Evolutionary conservation across 2,329 filamentous ascomycete genomes (phyloP), one percentile per base, ranked within the genome.

Genomic region (Fusarium mundagurra): DNA sequence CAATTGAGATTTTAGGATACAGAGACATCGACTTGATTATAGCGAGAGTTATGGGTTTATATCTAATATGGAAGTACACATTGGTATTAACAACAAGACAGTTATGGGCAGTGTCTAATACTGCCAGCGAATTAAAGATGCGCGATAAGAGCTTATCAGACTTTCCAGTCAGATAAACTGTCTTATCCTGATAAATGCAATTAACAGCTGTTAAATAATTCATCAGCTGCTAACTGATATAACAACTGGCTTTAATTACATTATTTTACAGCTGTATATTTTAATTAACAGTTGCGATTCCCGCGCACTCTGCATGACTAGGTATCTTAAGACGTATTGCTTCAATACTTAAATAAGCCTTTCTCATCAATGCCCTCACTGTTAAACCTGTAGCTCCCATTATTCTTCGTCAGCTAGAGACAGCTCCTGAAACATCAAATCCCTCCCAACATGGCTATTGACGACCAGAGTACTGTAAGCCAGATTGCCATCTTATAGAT

Each of bases 401-500:
- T 16, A 12, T 18, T 24, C 12, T 53, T 6, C 11, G 34, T 36
- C 6, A 16, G 12, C 17, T 6, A 53, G 17, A 36, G 12, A 48
- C 27, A 48, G 20, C 10, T 7, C 17, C n/a, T 6, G 11, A 20
- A 44, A 4, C 14, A 33, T 33, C 10, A 12, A 29, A 12, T 29
- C 10, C 17, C 4, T 3, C 6, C 2, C 6, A 27, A 6, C 22
- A 61, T 63, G 61, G 34, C 41, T 1, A 34, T 38, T 8, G 27
- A 47, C 1, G 12, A 36, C 8, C 18, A 36, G 16, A 39, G 8
- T 20, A 39, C 22, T 18, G 61, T 63, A 9, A 47, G 53, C 11
- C 5, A 10, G 9, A n/a, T 13, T 3, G 1, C 22, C 3, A 17
- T 4, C 2, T 5, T 5, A 13, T n/a, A n/a, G n/a, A n/a, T n/a